A percentile compares a stretch with the other conserved stretches of the same genome.
These are phyloP conservation scores for Xylariaceae sp. DNA, from an alignment of 2,329 filamentous ascomycete genomes.

Conservation along the genomic window DNA sequence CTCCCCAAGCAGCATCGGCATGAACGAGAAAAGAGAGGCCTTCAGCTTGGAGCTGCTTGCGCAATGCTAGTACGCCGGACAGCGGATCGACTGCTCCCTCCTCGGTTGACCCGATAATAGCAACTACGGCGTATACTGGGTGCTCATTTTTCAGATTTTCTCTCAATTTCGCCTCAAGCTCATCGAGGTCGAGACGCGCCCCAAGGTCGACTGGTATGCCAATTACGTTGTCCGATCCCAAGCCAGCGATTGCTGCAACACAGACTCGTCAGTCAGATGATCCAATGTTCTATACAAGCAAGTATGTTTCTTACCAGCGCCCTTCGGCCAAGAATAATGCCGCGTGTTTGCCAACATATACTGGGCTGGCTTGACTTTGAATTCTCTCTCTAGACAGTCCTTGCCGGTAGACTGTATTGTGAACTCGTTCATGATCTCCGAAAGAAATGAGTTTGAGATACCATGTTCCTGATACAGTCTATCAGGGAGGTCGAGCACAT, in stretches of 20 bases:
- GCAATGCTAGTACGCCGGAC: constrained; percentile 34
- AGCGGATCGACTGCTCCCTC: constrained; percentile 44
- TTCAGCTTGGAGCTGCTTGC: constrained; percentile 36
- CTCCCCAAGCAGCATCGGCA: constrained; percentile 47
- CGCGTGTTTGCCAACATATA: constrained; percentile 39
- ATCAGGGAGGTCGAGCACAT: constrained; percentile 39
- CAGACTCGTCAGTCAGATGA: neutral
- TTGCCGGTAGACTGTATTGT: constrained; percentile 40
- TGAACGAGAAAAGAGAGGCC: constrained; percentile 45
- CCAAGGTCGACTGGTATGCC: constrained; percentile 38
- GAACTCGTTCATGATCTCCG: constrained; percentile 29
- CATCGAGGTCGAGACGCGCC: constrained; percentile 35
- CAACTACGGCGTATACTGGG: constrained; percentile 41
- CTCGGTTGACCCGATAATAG: constrained; percentile 45
- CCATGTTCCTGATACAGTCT: constrained; percentile 34
- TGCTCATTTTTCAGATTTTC: constrained; percentile 27
- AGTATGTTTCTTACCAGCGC: constrained; percentile 33
- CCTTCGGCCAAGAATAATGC: constrained; percentile 49
- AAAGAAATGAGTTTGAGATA: constrained; percentile 36
- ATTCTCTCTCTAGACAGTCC: constrained; percentile 34
- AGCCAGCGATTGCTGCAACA: constrained; percentile 36
- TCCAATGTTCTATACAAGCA: neutral
- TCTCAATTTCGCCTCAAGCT: constrained; percentile 32
- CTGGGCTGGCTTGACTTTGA: constrained; percentile 27
- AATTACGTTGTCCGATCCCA: constrained; percentile 41